A percentile compares a stretch with the other conserved stretches of the same genome.
Conservation (phyloP, 176 grass and related monocot species). For the Thalia dealbata region DNA sequence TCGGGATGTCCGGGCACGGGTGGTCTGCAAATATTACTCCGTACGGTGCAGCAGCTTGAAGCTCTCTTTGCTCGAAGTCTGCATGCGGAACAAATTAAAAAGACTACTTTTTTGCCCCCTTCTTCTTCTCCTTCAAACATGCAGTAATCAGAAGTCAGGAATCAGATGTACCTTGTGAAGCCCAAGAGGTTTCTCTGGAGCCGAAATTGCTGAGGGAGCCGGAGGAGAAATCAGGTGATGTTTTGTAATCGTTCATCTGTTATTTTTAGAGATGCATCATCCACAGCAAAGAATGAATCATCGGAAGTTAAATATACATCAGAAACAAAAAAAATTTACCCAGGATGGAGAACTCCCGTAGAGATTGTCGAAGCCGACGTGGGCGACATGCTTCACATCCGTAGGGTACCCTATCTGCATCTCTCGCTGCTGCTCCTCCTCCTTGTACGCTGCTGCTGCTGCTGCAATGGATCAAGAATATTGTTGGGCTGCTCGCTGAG, state of each 20-base stretch:
- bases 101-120: too few relatives aligned
- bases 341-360: conserved; percentile 53
- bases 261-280: not conserved
- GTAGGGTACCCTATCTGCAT: conserved; percentile 93
- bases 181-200: conserved; percentile 52
- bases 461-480: too few relatives aligned
- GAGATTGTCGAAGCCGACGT: conserved; percentile 65
- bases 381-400: conserved; percentile 85
- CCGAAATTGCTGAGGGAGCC: conserved; percentile 40
- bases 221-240: conserved; percentile 37
- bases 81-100: conserved; percentile 1
- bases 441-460: conserved; percentile 54
- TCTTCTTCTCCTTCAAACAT: too few relatives aligned
- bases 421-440: conserved; percentile 64
- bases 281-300: not conserved
- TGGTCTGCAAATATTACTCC: conserved; percentile 51
- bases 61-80: conserved; percentile 79
- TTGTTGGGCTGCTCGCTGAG: too few relatives aligned
- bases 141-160: not conserved
- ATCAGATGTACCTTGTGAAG: conserved; percentile 40
- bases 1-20: conserved; percentile 31
- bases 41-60: conserved; percentile 29
- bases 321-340: conserved; percentile 35
- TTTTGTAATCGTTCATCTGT: conserved; percentile 73
- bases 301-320: not conserved